Percentiles rank a stretch among this genome's conserved stretches.
Conservation (phyloP, 2,329 filamentous ascomycete genomes). For the Colletotrichum siamense region DNA sequence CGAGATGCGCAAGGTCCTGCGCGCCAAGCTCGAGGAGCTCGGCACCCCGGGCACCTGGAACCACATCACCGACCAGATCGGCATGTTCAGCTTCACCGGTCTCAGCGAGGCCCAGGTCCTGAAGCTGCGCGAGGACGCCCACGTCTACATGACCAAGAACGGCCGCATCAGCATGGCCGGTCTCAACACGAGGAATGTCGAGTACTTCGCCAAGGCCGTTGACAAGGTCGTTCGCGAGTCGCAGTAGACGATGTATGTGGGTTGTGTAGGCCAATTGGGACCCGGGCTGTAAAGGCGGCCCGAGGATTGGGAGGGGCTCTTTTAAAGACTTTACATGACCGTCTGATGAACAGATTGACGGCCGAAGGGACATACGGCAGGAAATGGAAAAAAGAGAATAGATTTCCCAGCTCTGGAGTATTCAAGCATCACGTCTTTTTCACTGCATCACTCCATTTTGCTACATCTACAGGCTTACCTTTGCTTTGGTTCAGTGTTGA, state of each 20-base stretch:
- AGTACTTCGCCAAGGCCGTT: conserved; percentile 90
- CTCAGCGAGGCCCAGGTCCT: conserved; percentile 75
- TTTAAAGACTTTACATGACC: not conserved
- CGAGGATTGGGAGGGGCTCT: not conserved
- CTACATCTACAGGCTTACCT: not conserved
- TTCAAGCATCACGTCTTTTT: not conserved
- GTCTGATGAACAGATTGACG: not conserved
- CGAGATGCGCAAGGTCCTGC: conserved; percentile 82
- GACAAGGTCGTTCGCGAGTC: conserved; percentile 77
- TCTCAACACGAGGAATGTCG: conserved; percentile 89
- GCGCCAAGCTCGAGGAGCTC: conserved; percentile 81
- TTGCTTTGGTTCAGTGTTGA: not conserved
- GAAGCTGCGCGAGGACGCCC: conserved; percentile 71
- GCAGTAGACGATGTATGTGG: conserved; percentile 20
- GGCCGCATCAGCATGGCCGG: conserved; percentile 98
- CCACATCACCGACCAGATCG: conserved; percentile 98
- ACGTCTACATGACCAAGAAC: conserved; percentile 97
- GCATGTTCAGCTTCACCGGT: conserved; percentile 98
- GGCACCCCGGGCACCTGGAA: conserved; percentile 92
- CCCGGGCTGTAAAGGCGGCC: not conserved
- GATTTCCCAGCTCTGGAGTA: conserved; percentile 9
- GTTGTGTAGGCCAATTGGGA: not conserved
- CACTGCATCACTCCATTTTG: not conserved
- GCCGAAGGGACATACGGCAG: not conserved
- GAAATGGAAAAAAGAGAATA: conserved; percentile 7